phyloP scores from a whole-genome alignment of 2,329 filamentous ascomycete genomes.

The Epicoccum nigrum region DNA sequence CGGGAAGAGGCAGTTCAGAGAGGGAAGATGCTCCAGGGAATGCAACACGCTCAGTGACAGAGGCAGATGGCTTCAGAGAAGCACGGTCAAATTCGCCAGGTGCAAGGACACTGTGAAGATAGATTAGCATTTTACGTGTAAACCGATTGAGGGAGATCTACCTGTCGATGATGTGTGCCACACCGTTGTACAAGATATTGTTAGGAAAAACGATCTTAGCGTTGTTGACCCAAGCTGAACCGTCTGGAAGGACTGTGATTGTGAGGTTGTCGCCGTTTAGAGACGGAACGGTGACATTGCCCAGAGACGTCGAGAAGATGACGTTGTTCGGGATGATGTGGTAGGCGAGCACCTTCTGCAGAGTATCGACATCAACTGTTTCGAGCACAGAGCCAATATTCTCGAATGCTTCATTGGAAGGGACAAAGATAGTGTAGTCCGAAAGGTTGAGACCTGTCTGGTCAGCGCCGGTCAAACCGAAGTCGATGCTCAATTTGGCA shows the following conservation, averaged over 20 bases:
- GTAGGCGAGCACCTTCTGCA: constrained; percentile 33
- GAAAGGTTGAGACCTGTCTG: constrained; percentile 39
- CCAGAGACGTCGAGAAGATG: constrained; percentile 33
- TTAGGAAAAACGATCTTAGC: constrained; percentile 32
- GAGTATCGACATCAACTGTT: constrained; percentile 24
- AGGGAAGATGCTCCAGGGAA: constrained; percentile 30
- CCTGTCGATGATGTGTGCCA: constrained; percentile 36
- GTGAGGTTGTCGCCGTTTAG: constrained; percentile 29
- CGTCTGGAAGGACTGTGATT: constrained; percentile 33
- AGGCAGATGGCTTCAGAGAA: constrained; percentile 23
- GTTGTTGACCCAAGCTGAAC: constrained; percentile 34
- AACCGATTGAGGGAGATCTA: constrained; percentile 2
- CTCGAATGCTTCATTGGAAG: constrained; percentile 75
- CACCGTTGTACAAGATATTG: constrained; percentile 34
- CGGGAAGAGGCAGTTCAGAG: constrained; percentile 25
- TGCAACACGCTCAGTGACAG: constrained; percentile 27
- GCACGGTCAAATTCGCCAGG: constrained; percentile 27
- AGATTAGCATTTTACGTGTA: background rate
- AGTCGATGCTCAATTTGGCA: constrained; percentile 28
- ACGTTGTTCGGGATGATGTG: constrained; percentile 37
- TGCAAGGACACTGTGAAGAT: constrained; percentile 20
- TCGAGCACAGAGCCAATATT: constrained; percentile 51
- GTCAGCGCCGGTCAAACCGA: constrained; percentile 25
- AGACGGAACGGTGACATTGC: constrained; percentile 32
- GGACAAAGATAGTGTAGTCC: constrained; percentile 82